A percentile compares a stretch with the other conserved stretches of the same genome.
phyloP scores from a whole-genome alignment of 148 eudicot genomes.

The Amaranthus cruentus region DNA sequence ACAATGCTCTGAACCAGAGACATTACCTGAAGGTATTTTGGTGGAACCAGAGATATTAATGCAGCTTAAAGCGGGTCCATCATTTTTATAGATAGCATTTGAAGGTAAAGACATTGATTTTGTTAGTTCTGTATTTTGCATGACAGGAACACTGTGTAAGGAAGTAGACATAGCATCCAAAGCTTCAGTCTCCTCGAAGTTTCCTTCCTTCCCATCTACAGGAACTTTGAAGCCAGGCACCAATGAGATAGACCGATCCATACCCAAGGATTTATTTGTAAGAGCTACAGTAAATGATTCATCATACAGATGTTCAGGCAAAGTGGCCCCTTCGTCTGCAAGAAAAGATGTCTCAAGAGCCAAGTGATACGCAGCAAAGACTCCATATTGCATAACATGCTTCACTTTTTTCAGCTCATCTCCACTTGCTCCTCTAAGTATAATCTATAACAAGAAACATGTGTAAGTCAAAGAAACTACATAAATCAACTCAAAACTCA shows the following conservation, averaged over 20 bases:
- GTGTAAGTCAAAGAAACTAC: not conserved
- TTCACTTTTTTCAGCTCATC: conserved; percentile 97
- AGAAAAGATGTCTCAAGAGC: conserved; percentile 97
- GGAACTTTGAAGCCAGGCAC: conserved; percentile 55
- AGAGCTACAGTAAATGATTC: conserved; percentile 74
- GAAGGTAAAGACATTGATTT: conserved; percentile 31
- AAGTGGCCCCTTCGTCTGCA: conserved; percentile 96
- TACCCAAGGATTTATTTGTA: conserved; percentile 58
- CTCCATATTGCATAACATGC: conserved; percentile 88
- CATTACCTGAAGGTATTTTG: conserved; percentile 19
- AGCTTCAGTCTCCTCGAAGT: conserved; percentile 34
- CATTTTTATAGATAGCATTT: conserved; percentile 14
- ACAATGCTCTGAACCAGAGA: conserved; percentile 21
- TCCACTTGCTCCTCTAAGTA: conserved; percentile 83
- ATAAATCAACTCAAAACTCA: not conserved
- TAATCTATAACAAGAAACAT: conserved; percentile 50
- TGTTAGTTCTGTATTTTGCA: conserved; percentile 25
- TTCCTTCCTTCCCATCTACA: conserved; percentile 39
- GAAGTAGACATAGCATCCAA: conserved; percentile 29
- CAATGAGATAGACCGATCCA: conserved; percentile 70
- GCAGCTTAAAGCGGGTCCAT: conserved; percentile 12
- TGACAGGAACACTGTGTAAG: conserved; percentile 21
- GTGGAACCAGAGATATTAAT: conserved; percentile 12
- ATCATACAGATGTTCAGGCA: conserved; percentile 68
- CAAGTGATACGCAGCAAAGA: conserved; percentile 97